Base-by-base conservation (phyloP, 306 rosid genomes). In the Rosa rugosa region DNA sequence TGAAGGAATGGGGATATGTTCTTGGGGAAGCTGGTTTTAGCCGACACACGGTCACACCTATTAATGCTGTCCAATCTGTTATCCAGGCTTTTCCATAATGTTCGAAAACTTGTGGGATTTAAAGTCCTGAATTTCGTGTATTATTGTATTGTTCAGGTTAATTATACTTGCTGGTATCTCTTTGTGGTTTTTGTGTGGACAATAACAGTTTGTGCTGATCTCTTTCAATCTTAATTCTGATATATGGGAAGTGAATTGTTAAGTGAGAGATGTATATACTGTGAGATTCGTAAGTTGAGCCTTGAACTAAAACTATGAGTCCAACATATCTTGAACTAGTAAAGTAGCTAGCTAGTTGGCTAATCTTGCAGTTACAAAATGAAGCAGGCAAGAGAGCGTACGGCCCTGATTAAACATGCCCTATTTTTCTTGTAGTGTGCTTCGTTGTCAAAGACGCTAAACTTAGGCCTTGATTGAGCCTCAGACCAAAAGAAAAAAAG, bases 121-220 rank as follows among this genome's bases (percentile, higher is more conserved):
- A 4, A 36, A 8, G n/a, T 17, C 70, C 10, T 31, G 17, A 34
- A 13, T 12, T 64, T 64, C 31, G 16, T 62, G 68, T 59, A 36
- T 36, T 59, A 36, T 36, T 25, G 68, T 62, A 51, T 16, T 17
- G 8, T 5, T 51, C 57, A 16, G 16, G 56, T 50, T n/a, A n/a
- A n/a, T n/a, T 50, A 0, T 1, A 8, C 12, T 3, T 16, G 6
- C 45, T 65, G 10, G 45, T 65, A 4, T 36, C 31, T 60, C 12
- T 11, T 91, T 81, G 93, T n/a, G 0, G 27, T 20, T n/a, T 20
- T 20, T 56, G 63, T n/a, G 36, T 60, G n/a, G 11, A 34, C 8
- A 9, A 51, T 38, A 23, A 41, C 53, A 4, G 13, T 49, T 12
- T 49, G 18, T 49, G 54, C 54, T 49, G 18, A 49, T 14, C 16